These are phyloP conservation scores for Puccinia brachypodii DNA, from an alignment of 1,284 basidiomycete species.

Conservation along the genomic window DNA sequence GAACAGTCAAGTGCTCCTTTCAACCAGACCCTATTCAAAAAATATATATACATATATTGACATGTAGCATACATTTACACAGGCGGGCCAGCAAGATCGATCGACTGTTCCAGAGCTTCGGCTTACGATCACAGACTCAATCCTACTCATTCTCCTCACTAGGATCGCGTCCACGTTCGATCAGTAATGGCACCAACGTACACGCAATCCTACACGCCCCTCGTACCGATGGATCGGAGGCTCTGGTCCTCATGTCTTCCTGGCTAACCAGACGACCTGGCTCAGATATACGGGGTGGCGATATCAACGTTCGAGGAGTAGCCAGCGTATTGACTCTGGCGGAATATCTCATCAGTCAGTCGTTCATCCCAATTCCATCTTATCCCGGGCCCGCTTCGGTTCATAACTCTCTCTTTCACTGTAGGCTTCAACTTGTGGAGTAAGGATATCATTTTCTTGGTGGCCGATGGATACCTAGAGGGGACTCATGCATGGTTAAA, in stretches of 20 bases:
- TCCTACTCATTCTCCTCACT: slow-evolving; percentile 63
- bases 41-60: not conserved
- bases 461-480: slow-evolving; percentile 83
- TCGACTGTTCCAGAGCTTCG: slow-evolving; percentile 68
- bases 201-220: slow-evolving; percentile 81
- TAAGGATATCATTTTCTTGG: slow-evolving; percentile 85
- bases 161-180: slow-evolving; percentile 55
- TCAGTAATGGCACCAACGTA: slow-evolving; percentile 68
- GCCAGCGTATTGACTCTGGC: slow-evolving; percentile 79
- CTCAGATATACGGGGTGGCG: slow-evolving; percentile 57
- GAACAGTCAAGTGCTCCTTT: slow-evolving; percentile 60
- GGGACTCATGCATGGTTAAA: slow-evolving; percentile 90
- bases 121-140: slow-evolving; percentile 70
- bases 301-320: slow-evolving; percentile 80
- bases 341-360: slow-evolving; percentile 73
- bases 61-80: not conserved
- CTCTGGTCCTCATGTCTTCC: slow-evolving; percentile 82
- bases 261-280: slow-evolving; percentile 67
- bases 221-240: slow-evolving; percentile 82
- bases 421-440: slow-evolving; percentile 86
- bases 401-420: not conserved
- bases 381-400: slow-evolving; percentile 17
- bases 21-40: slow-evolving; percentile 48
- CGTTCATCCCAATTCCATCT: not conserved
- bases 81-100: slow-evolving; percentile 67